Evolutionary conservation across 129 eudicot species (phyloP).

Genomic region (Escallonia rubra): DNA sequence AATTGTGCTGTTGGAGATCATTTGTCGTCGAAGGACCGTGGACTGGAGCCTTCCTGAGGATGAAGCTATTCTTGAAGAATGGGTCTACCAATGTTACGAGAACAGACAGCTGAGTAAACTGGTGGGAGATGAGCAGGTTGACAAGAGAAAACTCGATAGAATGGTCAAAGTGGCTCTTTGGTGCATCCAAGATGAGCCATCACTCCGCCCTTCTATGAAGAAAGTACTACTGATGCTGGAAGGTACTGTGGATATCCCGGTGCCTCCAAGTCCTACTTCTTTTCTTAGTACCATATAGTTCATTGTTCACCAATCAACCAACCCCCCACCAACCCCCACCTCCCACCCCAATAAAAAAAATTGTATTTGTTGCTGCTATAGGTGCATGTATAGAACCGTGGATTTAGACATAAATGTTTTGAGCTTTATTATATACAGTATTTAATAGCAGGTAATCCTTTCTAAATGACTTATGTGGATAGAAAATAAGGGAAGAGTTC

Average conservation of each 20-base stretch:
- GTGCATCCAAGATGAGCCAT: conserved; percentile 34
- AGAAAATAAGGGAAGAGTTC: too few species aligned
- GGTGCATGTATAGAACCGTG: too few species aligned
- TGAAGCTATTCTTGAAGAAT: conserved; percentile 4
- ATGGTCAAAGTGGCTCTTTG: conserved; percentile 21
- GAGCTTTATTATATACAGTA: too few species aligned
- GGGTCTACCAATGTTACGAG: conserved; percentile 22
- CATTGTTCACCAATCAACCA: not conserved
- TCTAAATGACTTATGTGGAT: too few species aligned
- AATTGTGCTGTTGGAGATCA: conserved; percentile 12
- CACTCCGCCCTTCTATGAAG: conserved; percentile 26
- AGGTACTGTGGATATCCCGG: conserved; percentile 24
- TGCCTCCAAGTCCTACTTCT: conserved; percentile 3
- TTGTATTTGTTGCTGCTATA: too few species aligned
- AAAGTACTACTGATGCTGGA: conserved; percentile 28
- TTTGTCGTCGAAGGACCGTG: not conserved
- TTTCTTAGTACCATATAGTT: conserved; percentile 2
- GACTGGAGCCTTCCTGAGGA: not conserved
- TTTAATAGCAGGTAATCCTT: too few species aligned
- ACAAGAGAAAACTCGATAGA: conserved; percentile 15
- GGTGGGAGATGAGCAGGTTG: conserved; percentile 14
- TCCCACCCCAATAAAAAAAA: too few species aligned
- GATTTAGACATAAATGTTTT: too few species aligned
- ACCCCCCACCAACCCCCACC: too few species aligned
- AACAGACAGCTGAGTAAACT: not conserved